phyloP scores from a whole-genome alignment of 306 rosid species.

The Cicer yamashitae region DNA sequence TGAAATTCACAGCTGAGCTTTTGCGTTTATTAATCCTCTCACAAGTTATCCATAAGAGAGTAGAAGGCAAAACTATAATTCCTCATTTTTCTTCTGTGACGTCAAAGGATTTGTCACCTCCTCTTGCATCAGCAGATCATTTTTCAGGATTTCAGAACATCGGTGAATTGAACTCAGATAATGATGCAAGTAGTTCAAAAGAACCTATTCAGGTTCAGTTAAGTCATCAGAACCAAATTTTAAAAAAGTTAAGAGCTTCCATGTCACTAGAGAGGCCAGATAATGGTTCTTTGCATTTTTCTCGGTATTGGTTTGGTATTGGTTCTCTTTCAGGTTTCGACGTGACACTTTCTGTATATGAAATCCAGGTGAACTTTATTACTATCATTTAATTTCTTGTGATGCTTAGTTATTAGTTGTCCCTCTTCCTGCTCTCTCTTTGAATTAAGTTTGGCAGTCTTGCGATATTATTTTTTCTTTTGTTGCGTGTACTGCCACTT shows the following conservation, averaged over 20 bases:
- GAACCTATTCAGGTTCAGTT: slow-evolving; percentile 49
- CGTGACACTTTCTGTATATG: slow-evolving; percentile 71
- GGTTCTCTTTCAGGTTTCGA: slow-evolving; percentile 73
- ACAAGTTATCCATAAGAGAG: slow-evolving; percentile 54
- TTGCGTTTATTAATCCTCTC: slow-evolving; percentile 69
- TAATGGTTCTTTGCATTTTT: slow-evolving; percentile 46
- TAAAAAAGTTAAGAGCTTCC: slow-evolving; percentile 64
- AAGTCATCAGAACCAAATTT: slow-evolving; percentile 58
- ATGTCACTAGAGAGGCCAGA: slow-evolving; percentile 62
- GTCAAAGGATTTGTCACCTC: slow-evolving; percentile 48
- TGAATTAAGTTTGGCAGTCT: slow-evolving; percentile 4
- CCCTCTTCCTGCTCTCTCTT: neutral
- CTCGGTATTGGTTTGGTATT: slow-evolving; percentile 63
- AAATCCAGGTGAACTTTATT: slow-evolving; percentile 65
- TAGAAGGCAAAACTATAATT: slow-evolving; percentile 49
- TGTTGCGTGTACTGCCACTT: slow-evolving; percentile 3
- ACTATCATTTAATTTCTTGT: slow-evolving; percentile 28
- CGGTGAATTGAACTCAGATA: slow-evolving; percentile 49
- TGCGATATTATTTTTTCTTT: slow-evolving; percentile 1
- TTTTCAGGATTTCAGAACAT: slow-evolving; percentile 48
- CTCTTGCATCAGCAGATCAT: slow-evolving; percentile 52
- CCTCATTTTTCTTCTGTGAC: slow-evolving; percentile 70
- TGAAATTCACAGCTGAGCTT: slow-evolving; percentile 60
- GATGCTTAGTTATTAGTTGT: slow-evolving; percentile 30
- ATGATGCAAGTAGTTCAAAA: slow-evolving; percentile 64